Evolutionary conservation across 371 early-diverging fungal species (phyloP), one percentile per base, ranked within the genome.

Genomic region (Thermomucor indicae-seudaticae): DNA sequence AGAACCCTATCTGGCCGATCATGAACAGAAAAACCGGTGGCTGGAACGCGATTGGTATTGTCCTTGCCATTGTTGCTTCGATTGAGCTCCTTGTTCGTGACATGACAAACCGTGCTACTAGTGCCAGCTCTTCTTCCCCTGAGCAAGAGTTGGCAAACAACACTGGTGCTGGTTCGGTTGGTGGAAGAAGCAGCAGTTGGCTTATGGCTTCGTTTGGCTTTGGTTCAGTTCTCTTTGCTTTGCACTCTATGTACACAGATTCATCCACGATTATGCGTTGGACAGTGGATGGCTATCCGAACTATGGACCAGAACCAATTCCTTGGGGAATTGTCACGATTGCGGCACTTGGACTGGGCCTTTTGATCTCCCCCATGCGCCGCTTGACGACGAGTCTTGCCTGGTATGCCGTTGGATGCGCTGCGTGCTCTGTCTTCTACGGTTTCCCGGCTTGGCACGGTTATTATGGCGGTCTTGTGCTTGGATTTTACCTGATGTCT

Each of bases 1-100:
- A 87, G 70, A 89, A 90, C 65, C 89, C 89, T 0, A 81, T 85
- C 38, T 89, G 89, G 91, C 82, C 86, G 19, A 84, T 88, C 29
- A 89, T 89, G 89, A 73, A 87, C 56, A 70, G 58, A 30, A 62
- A 53, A 4, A 89, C 83, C 54, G 91, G 89, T 45, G 89, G 89
- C 1, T 71, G 75, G 60, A 89, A 89, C 63, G 65, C 65, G 47
- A 62, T 78, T 8, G 91, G 84, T 24, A 62, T 89, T 35, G 64
- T 70, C 5, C 54, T 89, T 38, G 88, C 80, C 20, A 53, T 82
- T 2, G 50, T 86, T 56, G 81, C 86, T 6, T 68, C 76, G 8
- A 47, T 70, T 12, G 81, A 80, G 42, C 71, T 84, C 3, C 58
- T 75, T 25, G 37, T 80, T 25, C 77, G 84, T 17, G 74, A 80